phyloP scores from a whole-genome alignment of 129 eudicot genomes.

The Tagetes erecta region DNA sequence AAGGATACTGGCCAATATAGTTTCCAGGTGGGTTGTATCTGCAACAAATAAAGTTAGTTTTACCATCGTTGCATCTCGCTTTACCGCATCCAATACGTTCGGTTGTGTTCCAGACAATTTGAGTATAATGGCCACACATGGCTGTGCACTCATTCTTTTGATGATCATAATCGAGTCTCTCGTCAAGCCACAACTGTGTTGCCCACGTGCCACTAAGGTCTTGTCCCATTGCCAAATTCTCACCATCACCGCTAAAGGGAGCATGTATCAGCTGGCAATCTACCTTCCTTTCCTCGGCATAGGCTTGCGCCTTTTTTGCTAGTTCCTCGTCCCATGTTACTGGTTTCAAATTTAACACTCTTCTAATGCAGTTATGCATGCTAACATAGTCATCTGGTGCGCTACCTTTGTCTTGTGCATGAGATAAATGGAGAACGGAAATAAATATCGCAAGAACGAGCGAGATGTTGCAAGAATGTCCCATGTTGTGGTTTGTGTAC shows the following conservation, averaged over 20 bases:
- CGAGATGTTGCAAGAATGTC: constrained; percentile 6
- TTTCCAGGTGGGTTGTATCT: constrained; percentile 76
- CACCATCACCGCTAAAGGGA: constrained; percentile 46
- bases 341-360: background rate
- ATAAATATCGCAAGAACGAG: constrained; percentile 18
- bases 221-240: constrained; percentile 57
- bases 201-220: constrained; percentile 33
- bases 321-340: constrained; percentile 34
- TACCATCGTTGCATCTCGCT: constrained; percentile 39
- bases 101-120: constrained; percentile 53
- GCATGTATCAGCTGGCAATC: constrained; percentile 56
- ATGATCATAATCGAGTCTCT: constrained; percentile 38
- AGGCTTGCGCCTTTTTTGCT: constrained; percentile 35
- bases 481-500: constrained; percentile 23
- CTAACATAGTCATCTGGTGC: constrained; percentile 42
- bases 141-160: constrained; percentile 39
- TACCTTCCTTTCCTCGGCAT: constrained; percentile 45
- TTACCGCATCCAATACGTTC: constrained; percentile 53
- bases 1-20: constrained; percentile 47
- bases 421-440: background rate
- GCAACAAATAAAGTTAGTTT: constrained; percentile 33
- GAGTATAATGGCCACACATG: constrained; percentile 72
- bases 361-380: constrained; percentile 36
- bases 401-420: constrained; percentile 17
- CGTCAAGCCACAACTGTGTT: constrained; percentile 53